Conservation (phyloP, 768 basidiomycete genomes). For the Lactarius indigo region DNA sequence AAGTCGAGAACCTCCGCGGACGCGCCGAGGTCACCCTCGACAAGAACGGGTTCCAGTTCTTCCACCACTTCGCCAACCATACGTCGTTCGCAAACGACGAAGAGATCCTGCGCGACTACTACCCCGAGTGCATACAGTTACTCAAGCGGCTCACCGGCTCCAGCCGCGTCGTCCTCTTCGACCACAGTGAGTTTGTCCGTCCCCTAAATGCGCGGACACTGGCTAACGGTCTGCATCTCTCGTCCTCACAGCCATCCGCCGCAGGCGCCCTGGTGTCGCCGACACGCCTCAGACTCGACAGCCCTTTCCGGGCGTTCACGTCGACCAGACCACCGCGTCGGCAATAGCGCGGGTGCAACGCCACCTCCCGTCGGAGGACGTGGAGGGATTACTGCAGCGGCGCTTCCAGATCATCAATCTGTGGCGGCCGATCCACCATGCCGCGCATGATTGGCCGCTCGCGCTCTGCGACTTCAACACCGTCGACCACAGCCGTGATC, state of each 20-base stretch:
- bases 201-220: background rate
- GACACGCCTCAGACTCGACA: too few relatives aligned
- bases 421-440: constrained; percentile 49
- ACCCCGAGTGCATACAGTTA: constrained; percentile 55
- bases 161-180: too few relatives aligned
- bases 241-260: constrained; percentile 38
- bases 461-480: constrained; percentile 46
- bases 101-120: constrained; percentile 54
- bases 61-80: constrained; percentile 44
- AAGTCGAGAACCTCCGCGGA: too few relatives aligned
- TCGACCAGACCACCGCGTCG: constrained; percentile 44
- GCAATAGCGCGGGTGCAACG: constrained; percentile 41
- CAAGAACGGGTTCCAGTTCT: too few relatives aligned
- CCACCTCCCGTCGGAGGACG: constrained; percentile 42
- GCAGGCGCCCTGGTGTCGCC: constrained; percentile 38
- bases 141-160: constrained; percentile 60
- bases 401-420: too few relatives aligned
- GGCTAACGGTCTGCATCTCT: background rate
- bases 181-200: constrained; percentile 52
- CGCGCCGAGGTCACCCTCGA: too few relatives aligned
- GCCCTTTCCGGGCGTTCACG: constrained; percentile 42
- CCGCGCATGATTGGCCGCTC: constrained; percentile 46
- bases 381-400: constrained; percentile 35
- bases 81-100: constrained; percentile 48
- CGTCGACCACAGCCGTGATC: constrained; percentile 38